Evolutionary conservation across 805 yeast species (phyloP), one percentile per base, ranked within the genome.

Genomic region (Zygoascus flipseniorum): DNA sequence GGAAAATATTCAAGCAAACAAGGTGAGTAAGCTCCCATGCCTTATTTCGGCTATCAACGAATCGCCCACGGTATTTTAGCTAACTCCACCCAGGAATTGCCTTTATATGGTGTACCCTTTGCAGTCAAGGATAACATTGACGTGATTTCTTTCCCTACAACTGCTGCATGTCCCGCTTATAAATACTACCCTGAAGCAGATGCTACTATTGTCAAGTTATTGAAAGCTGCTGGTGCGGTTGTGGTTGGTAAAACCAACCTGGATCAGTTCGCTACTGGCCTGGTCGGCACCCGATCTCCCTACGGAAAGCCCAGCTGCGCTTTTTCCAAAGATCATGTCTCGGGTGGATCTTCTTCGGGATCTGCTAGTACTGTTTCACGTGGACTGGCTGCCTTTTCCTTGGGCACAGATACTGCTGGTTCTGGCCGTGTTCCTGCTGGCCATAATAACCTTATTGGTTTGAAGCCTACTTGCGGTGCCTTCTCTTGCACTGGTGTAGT

Each of bases 361-460:
- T 88, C 96, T n/a, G 95, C 96, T 5, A 82, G 84, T 13, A 90
- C 84, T 20, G 97, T 89, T 18, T 92, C 89, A 19, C 78, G 89
- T 60, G 98, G 98, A 55, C 74, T 83, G 48, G 97, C 88, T 16
- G 97, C 98, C 35, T 64, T 92, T 48, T 78, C 97, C 1, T 75
- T 92, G 61, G 97, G 97, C 39, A 93, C 98, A 5, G 99, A 92
- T 67, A 92, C 99, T 39, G 99, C 99, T 9, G 99, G 99, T 20
- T 88, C 96, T 5, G 97, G 97, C 43, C 80, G 99, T 64, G 99
- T 92, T 32, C 99, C 99, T 28, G 98, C 98, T 26, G 92, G 89
- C 31, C 75, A 92, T 59, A 92, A 92, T 76, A 93, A 93, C 69
- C 72, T 89, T 61, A 79, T 92, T 58, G 98, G 98, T 19, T 78